Conservation (phyloP, 805 yeast species). For the Ogataea salicorniae region DNA sequence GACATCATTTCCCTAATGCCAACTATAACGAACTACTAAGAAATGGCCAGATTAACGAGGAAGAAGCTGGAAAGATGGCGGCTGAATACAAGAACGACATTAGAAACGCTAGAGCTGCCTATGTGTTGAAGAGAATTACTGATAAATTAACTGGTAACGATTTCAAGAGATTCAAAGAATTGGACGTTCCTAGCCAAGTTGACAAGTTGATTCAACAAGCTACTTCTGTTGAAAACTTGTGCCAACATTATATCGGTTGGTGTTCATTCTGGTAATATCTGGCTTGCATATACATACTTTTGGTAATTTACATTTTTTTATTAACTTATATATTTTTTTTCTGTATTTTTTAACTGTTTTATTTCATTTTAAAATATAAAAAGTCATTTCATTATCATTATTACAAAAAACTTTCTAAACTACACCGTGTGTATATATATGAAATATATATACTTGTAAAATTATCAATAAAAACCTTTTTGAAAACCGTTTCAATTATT, state of each 20-base stretch:
- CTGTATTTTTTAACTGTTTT: not conserved
- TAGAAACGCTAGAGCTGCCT: conserved; percentile 84
- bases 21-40: conserved; percentile 68
- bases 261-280: conserved; percentile 85
- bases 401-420: not conserved
- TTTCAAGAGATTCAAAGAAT: conserved; percentile 62
- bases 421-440: not conserved
- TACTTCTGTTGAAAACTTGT: conserved; percentile 89
- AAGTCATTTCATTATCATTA: conserved; percentile 1
- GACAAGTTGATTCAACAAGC: conserved; percentile 94
- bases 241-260: conserved; percentile 98
- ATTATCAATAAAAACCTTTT: not conserved
- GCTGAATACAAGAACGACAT: conserved; percentile 66
- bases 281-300: not conserved
- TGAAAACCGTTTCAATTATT: not conserved
- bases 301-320: not conserved
- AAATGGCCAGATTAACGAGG: conserved; percentile 70
- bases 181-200: conserved; percentile 85
- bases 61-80: conserved; percentile 67
- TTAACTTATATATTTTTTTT: too few relatives aligned
- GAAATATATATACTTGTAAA: not conserved
- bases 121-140: conserved; percentile 83
- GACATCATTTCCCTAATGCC: conserved; percentile 59
- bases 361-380: not conserved
- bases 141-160: conserved; percentile 94